Evolutionary conservation across 371 early-diverging fungal species (phyloP).

Genomic region (Syncephalastrum monosporum): DNA sequence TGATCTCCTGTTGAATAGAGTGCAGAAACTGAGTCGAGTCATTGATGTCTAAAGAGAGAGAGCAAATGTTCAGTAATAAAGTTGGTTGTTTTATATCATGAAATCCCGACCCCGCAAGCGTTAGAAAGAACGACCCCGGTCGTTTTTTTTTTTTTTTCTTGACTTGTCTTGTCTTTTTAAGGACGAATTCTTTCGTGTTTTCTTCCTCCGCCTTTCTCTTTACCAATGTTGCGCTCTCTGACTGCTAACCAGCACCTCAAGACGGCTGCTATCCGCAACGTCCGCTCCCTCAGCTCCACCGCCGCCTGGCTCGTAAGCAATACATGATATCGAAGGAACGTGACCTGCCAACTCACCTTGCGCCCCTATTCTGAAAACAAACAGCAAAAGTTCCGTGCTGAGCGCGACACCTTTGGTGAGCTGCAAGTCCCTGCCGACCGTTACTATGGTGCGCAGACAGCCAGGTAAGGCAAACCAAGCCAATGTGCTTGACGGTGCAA

Average conservation of each 20-base stretch:
- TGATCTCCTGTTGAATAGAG: slow-evolving; percentile 90
- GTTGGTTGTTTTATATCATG: too few relatives aligned
- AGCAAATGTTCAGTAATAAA: too few relatives aligned
- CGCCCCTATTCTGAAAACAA: neutral
- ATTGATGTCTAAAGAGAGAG: slow-evolving; percentile 64
- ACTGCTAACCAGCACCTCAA: slow-evolving; percentile 23
- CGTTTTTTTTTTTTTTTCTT: neutral
- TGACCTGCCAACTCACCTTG: neutral
- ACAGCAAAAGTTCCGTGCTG: slow-evolving; percentile 73
- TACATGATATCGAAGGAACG: neutral
- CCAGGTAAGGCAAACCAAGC: slow-evolving; percentile 58
- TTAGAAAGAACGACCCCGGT: neutral
- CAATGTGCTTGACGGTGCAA: neutral
- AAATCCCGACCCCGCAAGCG: too few relatives aligned
- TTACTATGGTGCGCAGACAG: slow-evolving; percentile 98
- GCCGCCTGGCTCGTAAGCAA: slow-evolving; percentile 22
- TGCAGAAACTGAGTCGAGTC: slow-evolving; percentile 95
- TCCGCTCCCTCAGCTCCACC: slow-evolving; percentile 24
- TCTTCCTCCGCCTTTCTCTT: slow-evolving; percentile 4
- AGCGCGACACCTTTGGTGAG: slow-evolving; percentile 93
- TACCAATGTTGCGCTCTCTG: slow-evolving; percentile 30
- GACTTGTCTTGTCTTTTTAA: neutral
- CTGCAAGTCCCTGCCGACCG: slow-evolving; percentile 90
- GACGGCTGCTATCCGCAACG: slow-evolving; percentile 17
- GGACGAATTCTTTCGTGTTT: slow-evolving; percentile 1